Conservation (phyloP, 2,329 filamentous ascomycete species). For the Apiospora malaysiana region DNA sequence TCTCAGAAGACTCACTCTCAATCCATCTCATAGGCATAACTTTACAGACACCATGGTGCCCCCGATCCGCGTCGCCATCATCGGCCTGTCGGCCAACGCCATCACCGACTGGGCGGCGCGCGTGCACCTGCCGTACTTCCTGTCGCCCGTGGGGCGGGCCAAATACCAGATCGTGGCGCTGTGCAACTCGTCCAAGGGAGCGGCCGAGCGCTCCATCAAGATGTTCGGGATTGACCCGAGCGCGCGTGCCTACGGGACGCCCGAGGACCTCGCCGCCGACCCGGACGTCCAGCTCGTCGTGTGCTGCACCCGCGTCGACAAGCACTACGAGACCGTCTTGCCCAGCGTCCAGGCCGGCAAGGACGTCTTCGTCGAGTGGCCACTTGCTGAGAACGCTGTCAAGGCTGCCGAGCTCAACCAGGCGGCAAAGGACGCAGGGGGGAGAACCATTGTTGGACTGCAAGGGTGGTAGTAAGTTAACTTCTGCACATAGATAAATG, state of each 20-base stretch:
- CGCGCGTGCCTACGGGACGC: too few species aligned
- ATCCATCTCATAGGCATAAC: too few species aligned
- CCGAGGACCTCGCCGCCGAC: too few species aligned
- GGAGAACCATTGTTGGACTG: too few species aligned
- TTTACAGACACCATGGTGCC: conserved; percentile 27
- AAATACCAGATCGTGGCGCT: conserved; percentile 56
- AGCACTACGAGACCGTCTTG: conserved; percentile 50
- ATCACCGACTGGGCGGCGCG: conserved; percentile 57
- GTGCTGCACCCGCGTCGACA: conserved; percentile 39
- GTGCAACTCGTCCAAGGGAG: conserved; percentile 53
- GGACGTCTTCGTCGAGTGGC: conserved; percentile 61
- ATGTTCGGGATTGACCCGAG: too few species aligned
- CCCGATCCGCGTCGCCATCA: conserved; percentile 58
- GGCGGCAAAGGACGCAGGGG: too few species aligned
- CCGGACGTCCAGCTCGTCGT: too few species aligned
- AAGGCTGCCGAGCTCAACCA: too few species aligned
- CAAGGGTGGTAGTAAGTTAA: too few species aligned
- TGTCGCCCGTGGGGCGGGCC: conserved; percentile 47
- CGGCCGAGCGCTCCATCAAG: conserved; percentile 49
- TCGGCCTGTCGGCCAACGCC: conserved; percentile 59
- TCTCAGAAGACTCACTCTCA: too few species aligned
- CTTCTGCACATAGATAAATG: too few species aligned
- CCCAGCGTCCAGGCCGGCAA: conserved; percentile 58
- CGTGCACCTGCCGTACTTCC: conserved; percentile 65
- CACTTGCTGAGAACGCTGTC: conserved; percentile 49